Conservation (phyloP, 768 basidiomycete genomes). For the Cystobasidium ongulense region DNA sequence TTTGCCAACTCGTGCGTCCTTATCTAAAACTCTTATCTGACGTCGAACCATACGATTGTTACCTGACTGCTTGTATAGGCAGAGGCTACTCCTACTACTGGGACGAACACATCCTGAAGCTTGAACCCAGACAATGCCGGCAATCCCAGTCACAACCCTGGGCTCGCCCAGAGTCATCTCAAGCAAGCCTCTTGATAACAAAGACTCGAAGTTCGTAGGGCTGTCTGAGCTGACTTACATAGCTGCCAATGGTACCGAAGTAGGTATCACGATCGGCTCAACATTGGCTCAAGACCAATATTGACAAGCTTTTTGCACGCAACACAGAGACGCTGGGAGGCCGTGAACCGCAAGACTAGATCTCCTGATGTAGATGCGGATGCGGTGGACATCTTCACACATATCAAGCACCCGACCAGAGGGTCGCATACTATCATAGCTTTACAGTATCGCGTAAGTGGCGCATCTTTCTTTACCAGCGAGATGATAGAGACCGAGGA, state of each 20-base stretch:
- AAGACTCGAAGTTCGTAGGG: conserved; percentile 21
- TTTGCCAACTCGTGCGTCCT: too few species aligned
- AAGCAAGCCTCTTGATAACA: neutral
- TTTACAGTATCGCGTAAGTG: conserved; percentile 21
- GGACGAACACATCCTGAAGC: too few species aligned
- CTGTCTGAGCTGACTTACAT: conserved; percentile 13
- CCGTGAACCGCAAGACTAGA: conserved; percentile 22
- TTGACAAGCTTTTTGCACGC: neutral
- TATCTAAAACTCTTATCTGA: too few species aligned
- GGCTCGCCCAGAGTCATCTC: conserved; percentile 1
- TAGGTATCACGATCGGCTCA: neutral
- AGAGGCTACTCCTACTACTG: too few species aligned
- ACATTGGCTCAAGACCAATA: too few species aligned
- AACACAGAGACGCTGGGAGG: conserved; percentile 24
- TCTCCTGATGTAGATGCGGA: conserved; percentile 5
- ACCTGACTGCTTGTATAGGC: too few species aligned
- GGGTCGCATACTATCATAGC: conserved; percentile 19
- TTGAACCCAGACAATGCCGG: neutral
- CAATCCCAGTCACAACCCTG: conserved; percentile 19
- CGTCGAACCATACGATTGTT: too few species aligned
- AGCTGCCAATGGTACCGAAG: conserved; percentile 20
- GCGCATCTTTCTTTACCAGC: too few species aligned
- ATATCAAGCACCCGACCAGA: neutral
- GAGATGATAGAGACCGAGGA: conserved; percentile 43
- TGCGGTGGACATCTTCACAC: conserved; percentile 27